Evolutionary conservation across 192 early-diverging fungal species (phyloP).

Genomic region (Coemansia sp.): DNA sequence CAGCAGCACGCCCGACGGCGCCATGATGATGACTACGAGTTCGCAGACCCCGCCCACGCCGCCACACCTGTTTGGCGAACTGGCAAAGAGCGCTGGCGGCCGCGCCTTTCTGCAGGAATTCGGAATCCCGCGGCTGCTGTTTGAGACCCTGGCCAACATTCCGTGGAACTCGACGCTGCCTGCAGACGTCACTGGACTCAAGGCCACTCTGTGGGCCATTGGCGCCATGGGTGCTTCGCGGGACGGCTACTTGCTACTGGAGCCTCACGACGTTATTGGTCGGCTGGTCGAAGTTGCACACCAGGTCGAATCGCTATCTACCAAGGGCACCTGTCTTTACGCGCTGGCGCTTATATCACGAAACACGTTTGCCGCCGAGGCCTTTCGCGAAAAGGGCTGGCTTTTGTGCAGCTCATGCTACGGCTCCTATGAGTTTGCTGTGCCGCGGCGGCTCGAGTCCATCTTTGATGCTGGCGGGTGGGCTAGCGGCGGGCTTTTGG

Average conservation of each 20-base stretch:
- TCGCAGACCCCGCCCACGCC: slow-evolving; percentile 47
- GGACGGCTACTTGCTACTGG: slow-evolving; percentile 43
- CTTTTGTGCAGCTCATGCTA: slow-evolving; percentile 43
- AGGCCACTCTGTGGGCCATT: slow-evolving; percentile 54
- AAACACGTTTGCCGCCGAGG: slow-evolving; percentile 46
- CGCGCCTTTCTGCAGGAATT: slow-evolving; percentile 18
- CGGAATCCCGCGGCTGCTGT: slow-evolving; percentile 41
- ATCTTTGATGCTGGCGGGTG: slow-evolving; percentile 38
- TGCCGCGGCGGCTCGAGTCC: slow-evolving; percentile 33
- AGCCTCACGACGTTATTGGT: slow-evolving; percentile 28
- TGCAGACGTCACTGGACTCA: slow-evolving; percentile 33
- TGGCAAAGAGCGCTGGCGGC: slow-evolving; percentile 26
- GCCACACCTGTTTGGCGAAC: slow-evolving; percentile 50
- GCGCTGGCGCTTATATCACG: slow-evolving; percentile 45
- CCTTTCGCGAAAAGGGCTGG: slow-evolving; percentile 45
- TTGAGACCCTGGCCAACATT: slow-evolving; percentile 51
- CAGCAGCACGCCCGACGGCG: slow-evolving; percentile 43
- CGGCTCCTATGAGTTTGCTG: slow-evolving; percentile 49
- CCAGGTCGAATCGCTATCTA: slow-evolving; percentile 29
- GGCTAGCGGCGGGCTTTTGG: slow-evolving; percentile 26
- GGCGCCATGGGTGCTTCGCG: slow-evolving; percentile 46
- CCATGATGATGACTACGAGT: slow-evolving; percentile 45
- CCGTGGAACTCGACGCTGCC: slow-evolving; percentile 39
- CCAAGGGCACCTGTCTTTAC: slow-evolving; percentile 47
- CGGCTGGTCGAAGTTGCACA: slow-evolving; percentile 28